Evolutionary conservation across 192 early-diverging fungal genomes (phyloP), one percentile per base, ranked within the genome.

Genomic region (Coemansia sp.): DNA sequence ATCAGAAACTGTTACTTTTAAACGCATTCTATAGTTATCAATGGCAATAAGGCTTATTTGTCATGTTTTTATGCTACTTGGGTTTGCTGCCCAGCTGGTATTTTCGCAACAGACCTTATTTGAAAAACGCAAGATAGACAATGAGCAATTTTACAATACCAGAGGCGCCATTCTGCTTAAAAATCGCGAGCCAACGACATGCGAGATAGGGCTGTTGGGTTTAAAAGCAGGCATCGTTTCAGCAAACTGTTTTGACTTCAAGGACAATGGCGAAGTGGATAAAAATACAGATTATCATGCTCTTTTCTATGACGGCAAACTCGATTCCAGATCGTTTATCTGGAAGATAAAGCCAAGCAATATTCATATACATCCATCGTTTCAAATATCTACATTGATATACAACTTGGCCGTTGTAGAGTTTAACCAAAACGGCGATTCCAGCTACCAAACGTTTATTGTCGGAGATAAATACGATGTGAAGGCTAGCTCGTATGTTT

Each of bases 161-260:
- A 8, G 52, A 30, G 52, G 52, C 11, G 52, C 52, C 5, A 55
- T 55, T 30, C 52, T 55, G n/a, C 28, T 31, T 11, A 55, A 55
- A 31, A 7, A 55, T 10, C 10, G 18, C 4, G 18, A 55, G 12
- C 52, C n/a, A 28, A 55, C 52, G 5, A 30, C 52, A 6, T 55
- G 52, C 52, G 52, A 55, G 52, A 55, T 55, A 30, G 52, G 52
- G 14, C 28, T 55, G 14, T 2, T 31, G 12, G 52, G 52, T 3
- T 16, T 55, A 3, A 55, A 29, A 12, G 52, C 52, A 3, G 52
- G 52, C 25, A 30, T 55, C 4, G 29, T 55, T 8, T 55, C 52
- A 1, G 52, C 52, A 16, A 55, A 55, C 52, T 55, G 52, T 10
- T 30, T 55, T 55, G 28, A 55, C 52, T 55, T 55, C 31, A 28